Percentiles rank a stretch among this genome's conserved stretches.
Evolutionary conservation across 192 early-diverging fungal genomes (phyloP).

Genomic region (Coemansia sp.): DNA sequence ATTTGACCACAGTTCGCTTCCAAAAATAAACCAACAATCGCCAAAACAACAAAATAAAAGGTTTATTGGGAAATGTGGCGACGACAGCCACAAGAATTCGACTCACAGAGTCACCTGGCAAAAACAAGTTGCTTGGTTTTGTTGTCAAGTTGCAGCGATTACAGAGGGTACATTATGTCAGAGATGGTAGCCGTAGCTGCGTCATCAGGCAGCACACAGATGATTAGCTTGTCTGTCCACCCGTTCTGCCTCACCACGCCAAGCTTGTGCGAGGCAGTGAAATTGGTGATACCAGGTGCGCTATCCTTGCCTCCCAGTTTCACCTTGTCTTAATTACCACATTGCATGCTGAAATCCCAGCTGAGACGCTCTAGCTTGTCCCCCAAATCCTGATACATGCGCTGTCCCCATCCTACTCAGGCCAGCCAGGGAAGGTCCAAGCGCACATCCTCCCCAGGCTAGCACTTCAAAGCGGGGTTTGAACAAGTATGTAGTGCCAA

Average conservation of each 20-base stretch:
- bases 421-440: neutral
- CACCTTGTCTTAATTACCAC: neutral
- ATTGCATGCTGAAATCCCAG: neutral
- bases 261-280: neutral
- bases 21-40: neutral
- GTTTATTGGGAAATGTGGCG: neutral
- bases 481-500: neutral
- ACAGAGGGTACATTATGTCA: neutral
- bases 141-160: neutral
- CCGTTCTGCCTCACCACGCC: neutral
- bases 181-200: neutral
- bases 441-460: neutral
- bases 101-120: neutral
- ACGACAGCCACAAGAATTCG: neutral
- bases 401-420: neutral
- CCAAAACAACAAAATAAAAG: neutral
- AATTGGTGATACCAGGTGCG: neutral
- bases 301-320: neutral
- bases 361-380: neutral
- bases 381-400: neutral
- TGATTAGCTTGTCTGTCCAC: neutral
- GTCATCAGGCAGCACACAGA: neutral
- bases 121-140: neutral
- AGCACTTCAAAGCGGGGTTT: slow-evolving; percentile 2
- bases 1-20: neutral